These are phyloP conservation scores for Cladophialophora immunda DNA, from an alignment of 2,329 filamentous ascomycete genomes.

Conservation along the genomic window DNA sequence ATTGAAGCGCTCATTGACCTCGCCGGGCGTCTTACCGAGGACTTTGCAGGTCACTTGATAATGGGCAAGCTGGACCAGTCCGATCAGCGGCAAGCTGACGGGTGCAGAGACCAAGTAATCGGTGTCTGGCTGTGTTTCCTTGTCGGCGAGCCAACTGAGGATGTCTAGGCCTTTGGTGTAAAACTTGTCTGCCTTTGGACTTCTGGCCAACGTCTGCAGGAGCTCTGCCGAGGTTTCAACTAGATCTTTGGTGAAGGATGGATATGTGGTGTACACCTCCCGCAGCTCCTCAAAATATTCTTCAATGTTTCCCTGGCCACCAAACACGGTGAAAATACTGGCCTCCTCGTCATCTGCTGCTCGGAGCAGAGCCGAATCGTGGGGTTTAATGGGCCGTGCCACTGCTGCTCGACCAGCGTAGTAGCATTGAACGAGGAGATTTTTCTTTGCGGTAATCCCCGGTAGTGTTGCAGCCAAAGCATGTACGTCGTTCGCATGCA, in stretches of 20 bases:
- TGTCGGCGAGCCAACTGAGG: constrained; percentile 89
- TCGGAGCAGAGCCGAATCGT: constrained; percentile 91
- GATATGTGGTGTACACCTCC: constrained; percentile 89
- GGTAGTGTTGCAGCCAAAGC: constrained; percentile 84
- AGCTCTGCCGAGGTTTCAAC: constrained; percentile 83
- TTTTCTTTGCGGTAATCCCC: constrained; percentile 92
- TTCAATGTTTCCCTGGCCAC: constrained; percentile 97
- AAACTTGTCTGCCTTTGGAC: constrained; percentile 89
- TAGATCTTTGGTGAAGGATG: constrained; percentile 86
- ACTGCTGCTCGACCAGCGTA: constrained; percentile 85
- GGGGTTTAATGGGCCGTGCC: constrained; percentile 85
- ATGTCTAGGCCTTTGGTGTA: constrained; percentile 97
- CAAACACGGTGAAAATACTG: constrained; percentile 91
- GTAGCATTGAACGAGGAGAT: constrained; percentile 88
- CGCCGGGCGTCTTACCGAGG: constrained; percentile 86
- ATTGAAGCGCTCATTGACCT: constrained; percentile 81
- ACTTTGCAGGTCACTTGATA: constrained; percentile 94
- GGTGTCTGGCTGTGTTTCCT: constrained; percentile 87
- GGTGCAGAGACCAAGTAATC: constrained; percentile 95
- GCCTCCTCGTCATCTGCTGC: constrained; percentile 85
- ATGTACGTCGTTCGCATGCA: constrained; percentile 95
- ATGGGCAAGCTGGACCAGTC: constrained; percentile 93
- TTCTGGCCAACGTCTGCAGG: constrained; percentile 82
- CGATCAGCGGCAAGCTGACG: constrained; percentile 95
- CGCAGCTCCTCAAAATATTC: constrained; percentile 99